Conservation (phyloP, 495 filamentous ascomycete species). For the Hapsidospora chrysogenum region DNA sequence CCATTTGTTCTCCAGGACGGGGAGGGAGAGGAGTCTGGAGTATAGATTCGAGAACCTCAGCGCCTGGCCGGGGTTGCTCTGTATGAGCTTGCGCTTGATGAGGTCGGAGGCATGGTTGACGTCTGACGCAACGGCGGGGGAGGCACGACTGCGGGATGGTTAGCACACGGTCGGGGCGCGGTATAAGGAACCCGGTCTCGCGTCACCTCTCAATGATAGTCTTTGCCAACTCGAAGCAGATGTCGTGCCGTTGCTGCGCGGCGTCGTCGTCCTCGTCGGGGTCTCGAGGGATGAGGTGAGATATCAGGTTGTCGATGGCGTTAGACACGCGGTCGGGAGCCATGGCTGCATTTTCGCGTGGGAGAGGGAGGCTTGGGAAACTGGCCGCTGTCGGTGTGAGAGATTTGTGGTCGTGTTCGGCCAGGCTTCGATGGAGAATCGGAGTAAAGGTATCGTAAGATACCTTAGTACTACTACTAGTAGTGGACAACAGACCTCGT, state of each 20-base stretch:
- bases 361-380: too few relatives aligned
- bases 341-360: slow-evolving; percentile 21
- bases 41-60: slow-evolving; percentile 77
- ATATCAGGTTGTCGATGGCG: slow-evolving; percentile 40
- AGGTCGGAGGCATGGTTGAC: slow-evolving; percentile 83
- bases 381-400: too few relatives aligned
- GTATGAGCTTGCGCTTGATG: slow-evolving; percentile 75
- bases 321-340: slow-evolving; percentile 27
- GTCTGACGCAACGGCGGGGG: slow-evolving; percentile 31
- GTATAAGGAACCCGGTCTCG: neutral
- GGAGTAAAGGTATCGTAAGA: too few relatives aligned
- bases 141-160: slow-evolving; percentile 8
- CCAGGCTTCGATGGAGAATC: too few relatives aligned
- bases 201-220: slow-evolving; percentile 31
- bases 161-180: neutral
- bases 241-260: slow-evolving; percentile 31
- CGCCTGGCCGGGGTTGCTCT: slow-evolving; percentile 67
- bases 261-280: slow-evolving; percentile 30
- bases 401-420: too few relatives aligned
- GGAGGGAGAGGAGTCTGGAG: slow-evolving; percentile 69
- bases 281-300: slow-evolving; percentile 30
- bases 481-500: too few relatives aligned
- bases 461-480: too few relatives aligned
- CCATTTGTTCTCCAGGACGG: slow-evolving; percentile 91
- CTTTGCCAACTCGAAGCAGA: slow-evolving; percentile 31